Conservation (phyloP, 1,139 yeast species). For the Hyphopichia khmerensis region DNA sequence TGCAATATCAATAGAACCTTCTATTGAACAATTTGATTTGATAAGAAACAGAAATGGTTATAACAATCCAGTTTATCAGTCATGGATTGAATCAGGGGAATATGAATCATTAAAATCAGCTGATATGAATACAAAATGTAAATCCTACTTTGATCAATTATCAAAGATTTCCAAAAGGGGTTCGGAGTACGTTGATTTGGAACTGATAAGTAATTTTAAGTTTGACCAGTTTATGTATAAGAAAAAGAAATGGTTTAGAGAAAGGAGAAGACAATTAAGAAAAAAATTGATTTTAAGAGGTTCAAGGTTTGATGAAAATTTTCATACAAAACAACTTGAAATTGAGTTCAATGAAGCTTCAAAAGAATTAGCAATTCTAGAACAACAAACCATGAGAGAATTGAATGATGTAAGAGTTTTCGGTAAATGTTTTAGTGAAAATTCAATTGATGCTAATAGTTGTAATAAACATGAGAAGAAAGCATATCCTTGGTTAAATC, state of each 20-base stretch:
- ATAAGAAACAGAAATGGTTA: constrained; percentile 8
- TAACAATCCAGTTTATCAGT: constrained; percentile 13
- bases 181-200: constrained; percentile 16
- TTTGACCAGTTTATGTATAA: constrained; percentile 24
- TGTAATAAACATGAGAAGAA: constrained; percentile 14
- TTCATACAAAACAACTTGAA: constrained; percentile 13
- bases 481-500: constrained; percentile 23
- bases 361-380: constrained; percentile 17
- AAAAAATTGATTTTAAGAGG: constrained; percentile 13
- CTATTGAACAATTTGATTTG: background rate
- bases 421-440: constrained; percentile 27
- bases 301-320: constrained; percentile 7
- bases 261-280: constrained; percentile 11
- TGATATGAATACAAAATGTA: constrained; percentile 13
- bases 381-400: constrained; percentile 19
- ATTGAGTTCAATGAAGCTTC: constrained; percentile 10
- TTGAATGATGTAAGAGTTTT: constrained; percentile 28
- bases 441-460: constrained; percentile 2
- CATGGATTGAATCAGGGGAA: constrained; percentile 7
- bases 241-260: constrained; percentile 25
- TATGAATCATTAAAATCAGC: background rate
- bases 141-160: constrained; percentile 15
- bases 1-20: background rate
- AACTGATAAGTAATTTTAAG: constrained; percentile 13
- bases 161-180: constrained; percentile 2